These are phyloP conservation scores for Camelina neglecta DNA, from an alignment of 345 rosid species.

Conservation along the genomic window DNA sequence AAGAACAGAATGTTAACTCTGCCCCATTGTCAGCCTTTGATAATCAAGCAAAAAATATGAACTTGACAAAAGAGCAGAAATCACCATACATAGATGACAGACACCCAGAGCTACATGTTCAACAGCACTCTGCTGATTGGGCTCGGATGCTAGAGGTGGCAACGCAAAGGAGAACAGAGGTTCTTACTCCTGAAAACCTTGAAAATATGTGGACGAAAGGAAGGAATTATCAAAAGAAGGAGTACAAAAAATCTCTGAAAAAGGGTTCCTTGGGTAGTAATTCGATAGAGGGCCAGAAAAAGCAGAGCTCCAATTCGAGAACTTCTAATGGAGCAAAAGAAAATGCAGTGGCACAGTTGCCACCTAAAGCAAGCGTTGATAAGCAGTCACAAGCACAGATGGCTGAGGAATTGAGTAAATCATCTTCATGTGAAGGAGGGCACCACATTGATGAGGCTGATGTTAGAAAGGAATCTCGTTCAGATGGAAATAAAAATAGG, in stretches of 20 bases:
- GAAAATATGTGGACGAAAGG: slow-evolving; percentile 99
- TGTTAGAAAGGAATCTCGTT: slow-evolving; percentile 34
- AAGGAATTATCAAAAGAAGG: slow-evolving; percentile 83
- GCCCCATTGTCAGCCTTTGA: slow-evolving; percentile 44
- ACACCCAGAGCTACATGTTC: slow-evolving; percentile 48
- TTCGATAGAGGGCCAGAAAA: slow-evolving; percentile 39
- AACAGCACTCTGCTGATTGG: slow-evolving; percentile 73
- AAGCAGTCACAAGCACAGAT: slow-evolving; percentile 44
- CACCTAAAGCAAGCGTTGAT: slow-evolving; percentile 50
- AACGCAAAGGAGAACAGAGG: slow-evolving; percentile 90
- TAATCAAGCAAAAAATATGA: slow-evolving; percentile 50
- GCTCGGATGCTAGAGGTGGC: slow-evolving; percentile 80
- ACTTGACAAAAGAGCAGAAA: slow-evolving; percentile 45
- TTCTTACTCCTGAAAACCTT: slow-evolving; percentile 97
- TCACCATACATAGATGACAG: slow-evolving; percentile 40
- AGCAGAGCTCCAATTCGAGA: slow-evolving; percentile 36
- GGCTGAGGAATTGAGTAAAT: slow-evolving; percentile 40
- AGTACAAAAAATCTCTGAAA: slow-evolving; percentile 53
- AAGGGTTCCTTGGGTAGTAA: slow-evolving; percentile 41
- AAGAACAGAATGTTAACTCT: slow-evolving; percentile 42
- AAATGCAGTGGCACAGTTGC: slow-evolving; percentile 44
- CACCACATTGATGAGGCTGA: slow-evolving; percentile 42
- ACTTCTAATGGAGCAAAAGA: slow-evolving; percentile 50
- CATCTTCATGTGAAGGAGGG: slow-evolving; percentile 43
- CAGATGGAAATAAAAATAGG: slow-evolving; percentile 59